These are phyloP conservation scores for Citrus medica DNA, from an alignment of 345 rosid genomes.

Conservation along the genomic window DNA sequence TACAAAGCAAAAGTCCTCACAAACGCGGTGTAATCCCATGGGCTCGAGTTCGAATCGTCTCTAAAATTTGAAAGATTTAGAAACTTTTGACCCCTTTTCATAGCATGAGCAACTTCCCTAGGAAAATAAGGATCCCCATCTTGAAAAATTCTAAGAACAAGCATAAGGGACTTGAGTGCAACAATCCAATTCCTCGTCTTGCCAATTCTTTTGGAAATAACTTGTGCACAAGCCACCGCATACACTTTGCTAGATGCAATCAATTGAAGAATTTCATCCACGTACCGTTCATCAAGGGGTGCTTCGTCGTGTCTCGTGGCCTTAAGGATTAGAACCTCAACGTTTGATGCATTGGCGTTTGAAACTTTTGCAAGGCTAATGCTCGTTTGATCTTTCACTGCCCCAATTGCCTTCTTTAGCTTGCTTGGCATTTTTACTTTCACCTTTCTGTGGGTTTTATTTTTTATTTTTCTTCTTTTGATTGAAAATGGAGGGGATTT, in stretches of 20 bases:
- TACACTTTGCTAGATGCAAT: slow-evolving; percentile 49
- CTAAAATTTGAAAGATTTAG: slow-evolving; percentile 65
- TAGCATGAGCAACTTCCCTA: slow-evolving; percentile 61
- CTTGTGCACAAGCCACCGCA: slow-evolving; percentile 61
- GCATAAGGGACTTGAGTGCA: slow-evolving; percentile 74
- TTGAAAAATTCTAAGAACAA: slow-evolving; percentile 69
- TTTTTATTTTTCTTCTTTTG: background rate
- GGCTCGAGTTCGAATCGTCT: slow-evolving; percentile 65
- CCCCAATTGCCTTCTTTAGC: slow-evolving; percentile 76
- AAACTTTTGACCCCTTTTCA: slow-evolving; percentile 74
- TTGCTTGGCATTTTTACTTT: slow-evolving; percentile 65
- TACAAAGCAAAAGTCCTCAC: slow-evolving; percentile 62
- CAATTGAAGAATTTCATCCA: slow-evolving; percentile 44
- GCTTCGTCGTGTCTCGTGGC: slow-evolving; percentile 74
- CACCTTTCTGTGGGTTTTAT: background rate
- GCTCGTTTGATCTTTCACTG: slow-evolving; percentile 91
- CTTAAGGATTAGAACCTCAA: slow-evolving; percentile 72
- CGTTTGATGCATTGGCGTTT: slow-evolving; percentile 40
- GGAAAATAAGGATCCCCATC: slow-evolving; percentile 82
- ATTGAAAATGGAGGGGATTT: background rate
- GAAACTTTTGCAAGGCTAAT: slow-evolving; percentile 82
- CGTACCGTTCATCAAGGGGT: slow-evolving; percentile 68
- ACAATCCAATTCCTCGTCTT: slow-evolving; percentile 80
- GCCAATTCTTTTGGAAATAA: slow-evolving; percentile 58
- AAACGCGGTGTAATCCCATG: slow-evolving; percentile 72